Conservation (phyloP, 2,329 filamentous ascomycete genomes). For the Phaeosphaeriaceae sp. region DNA sequence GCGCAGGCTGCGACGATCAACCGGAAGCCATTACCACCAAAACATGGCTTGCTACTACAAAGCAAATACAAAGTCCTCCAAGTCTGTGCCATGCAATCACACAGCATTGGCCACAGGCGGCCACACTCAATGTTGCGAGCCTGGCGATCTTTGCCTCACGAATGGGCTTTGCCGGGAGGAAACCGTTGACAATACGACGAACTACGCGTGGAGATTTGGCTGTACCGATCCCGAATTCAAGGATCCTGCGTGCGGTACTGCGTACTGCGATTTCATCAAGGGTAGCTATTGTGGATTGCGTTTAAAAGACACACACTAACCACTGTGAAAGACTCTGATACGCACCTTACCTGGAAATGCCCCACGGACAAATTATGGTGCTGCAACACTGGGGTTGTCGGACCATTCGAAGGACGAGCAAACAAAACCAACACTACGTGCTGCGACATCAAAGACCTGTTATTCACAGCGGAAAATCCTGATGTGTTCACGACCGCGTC, state of each 20-base stretch:
- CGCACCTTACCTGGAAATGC: constrained; percentile 3
- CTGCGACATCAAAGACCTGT: background rate
- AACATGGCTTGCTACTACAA: background rate
- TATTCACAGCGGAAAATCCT: constrained; percentile 1
- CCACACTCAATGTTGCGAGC: constrained; percentile 5
- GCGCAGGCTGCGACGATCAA: background rate
- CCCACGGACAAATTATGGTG: background rate
- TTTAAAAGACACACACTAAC: background rate
- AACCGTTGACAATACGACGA: constrained; percentile 1
- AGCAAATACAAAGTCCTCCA: background rate
- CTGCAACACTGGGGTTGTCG: background rate
- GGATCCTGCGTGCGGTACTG: constrained; percentile 1
- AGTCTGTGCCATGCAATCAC: constrained; percentile 1
- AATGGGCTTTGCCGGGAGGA: constrained; percentile 6
- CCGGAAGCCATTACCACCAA: background rate
- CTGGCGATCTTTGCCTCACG: constrained; percentile 4
- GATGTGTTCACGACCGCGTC: constrained; percentile 1
- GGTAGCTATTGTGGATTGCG: no score
- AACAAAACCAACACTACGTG: constrained; percentile 3
- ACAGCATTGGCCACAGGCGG: background rate
- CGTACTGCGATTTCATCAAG: background rate
- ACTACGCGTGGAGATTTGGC: constrained; percentile 5
- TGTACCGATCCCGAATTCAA: constrained; percentile 2
- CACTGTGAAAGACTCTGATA: background rate
- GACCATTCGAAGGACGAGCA: background rate